A percentile compares a stretch with the other conserved stretches of the same genome.
phyloP scores from a whole-genome alignment of 2,329 filamentous ascomycete genomes.

The Didymella exigua region DNA sequence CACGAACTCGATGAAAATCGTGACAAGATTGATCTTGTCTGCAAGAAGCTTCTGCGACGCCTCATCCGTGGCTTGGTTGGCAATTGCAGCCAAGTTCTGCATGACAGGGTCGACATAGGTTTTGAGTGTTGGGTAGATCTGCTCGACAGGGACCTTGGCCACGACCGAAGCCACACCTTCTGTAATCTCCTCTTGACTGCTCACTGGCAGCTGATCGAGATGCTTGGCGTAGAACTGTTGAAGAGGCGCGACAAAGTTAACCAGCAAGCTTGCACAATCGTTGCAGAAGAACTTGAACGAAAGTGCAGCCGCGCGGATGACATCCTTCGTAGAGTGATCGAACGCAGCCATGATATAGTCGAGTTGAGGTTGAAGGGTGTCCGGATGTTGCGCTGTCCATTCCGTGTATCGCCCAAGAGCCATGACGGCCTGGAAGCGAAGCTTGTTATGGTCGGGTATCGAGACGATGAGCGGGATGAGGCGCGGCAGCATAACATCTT shows the following conservation, averaged over 20 bases:
- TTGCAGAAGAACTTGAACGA: constrained; percentile 97
- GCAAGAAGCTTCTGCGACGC: constrained; percentile 85
- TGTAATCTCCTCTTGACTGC: constrained; percentile 93
- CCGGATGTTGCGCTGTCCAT: constrained; percentile 93
- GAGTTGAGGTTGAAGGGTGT: constrained; percentile 89
- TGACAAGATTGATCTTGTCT: constrained; percentile 90
- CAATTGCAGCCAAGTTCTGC: constrained; percentile 81
- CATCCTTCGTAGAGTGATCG: constrained; percentile 84
- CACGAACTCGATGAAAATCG: constrained; percentile 81
- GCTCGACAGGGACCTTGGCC: constrained; percentile 78
- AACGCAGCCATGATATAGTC: constrained; percentile 96
- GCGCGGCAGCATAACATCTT: constrained; percentile 83
- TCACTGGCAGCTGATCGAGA: constrained; percentile 80
- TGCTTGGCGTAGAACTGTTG: constrained; percentile 93
- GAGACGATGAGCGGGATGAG: constrained; percentile 93
- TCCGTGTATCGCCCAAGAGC: constrained; percentile 95
- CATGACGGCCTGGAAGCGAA: constrained; percentile 99
- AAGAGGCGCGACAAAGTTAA: constrained; percentile 80
- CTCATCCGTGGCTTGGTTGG: constrained; percentile 82
- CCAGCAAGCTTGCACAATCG: constrained; percentile 87
- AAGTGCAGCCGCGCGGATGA: constrained; percentile 87
- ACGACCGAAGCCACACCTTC: constrained; percentile 94
- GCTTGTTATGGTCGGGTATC: constrained; percentile 93
- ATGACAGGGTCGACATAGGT: constrained; percentile 92
- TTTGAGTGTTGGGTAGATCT: constrained; percentile 85